Evolutionary conservation across 306 rosid species (phyloP).

Genomic region (Acacia melanoxylon): DNA sequence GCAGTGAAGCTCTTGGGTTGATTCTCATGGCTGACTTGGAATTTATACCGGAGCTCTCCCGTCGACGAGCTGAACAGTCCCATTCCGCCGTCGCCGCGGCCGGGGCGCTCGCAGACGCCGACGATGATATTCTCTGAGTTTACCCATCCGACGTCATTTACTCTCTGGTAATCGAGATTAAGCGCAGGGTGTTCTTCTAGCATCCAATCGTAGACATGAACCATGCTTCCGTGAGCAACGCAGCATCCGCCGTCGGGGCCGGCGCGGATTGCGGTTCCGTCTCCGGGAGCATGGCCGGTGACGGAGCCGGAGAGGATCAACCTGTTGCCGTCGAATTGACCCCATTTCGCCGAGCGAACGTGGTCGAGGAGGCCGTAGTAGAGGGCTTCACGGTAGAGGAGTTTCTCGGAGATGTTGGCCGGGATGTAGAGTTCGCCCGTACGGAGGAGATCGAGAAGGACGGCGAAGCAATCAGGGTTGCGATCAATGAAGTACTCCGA

Average conservation of each 20-base stretch:
- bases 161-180: conserved; percentile 73
- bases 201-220: conserved; percentile 95
- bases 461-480: conserved; percentile 63
- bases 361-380: conserved; percentile 61
- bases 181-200: conserved; percentile 77
- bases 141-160: conserved; percentile 90
- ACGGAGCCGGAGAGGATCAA: conserved; percentile 50
- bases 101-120: conserved; percentile 71
- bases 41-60: conserved; percentile 74
- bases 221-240: conserved; percentile 89
- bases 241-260: conserved; percentile 95
- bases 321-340: conserved; percentile 62
- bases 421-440: conserved; percentile 51
- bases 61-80: conserved; percentile 69
- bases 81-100: conserved; percentile 89
- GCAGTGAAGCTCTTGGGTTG: conserved; percentile 85
- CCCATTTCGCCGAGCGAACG: conserved; percentile 65
- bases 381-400: conserved; percentile 60
- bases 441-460: conserved; percentile 67
- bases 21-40: conserved; percentile 75
- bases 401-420: conserved; percentile 45
- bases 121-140: conserved; percentile 60
- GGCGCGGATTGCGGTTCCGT: conserved; percentile 90
- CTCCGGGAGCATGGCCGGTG: conserved; percentile 83
- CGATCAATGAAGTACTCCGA: conserved; percentile 61